Conservation (phyloP, 306 rosid genomes). For the Dalbergia oliveri region DNA sequence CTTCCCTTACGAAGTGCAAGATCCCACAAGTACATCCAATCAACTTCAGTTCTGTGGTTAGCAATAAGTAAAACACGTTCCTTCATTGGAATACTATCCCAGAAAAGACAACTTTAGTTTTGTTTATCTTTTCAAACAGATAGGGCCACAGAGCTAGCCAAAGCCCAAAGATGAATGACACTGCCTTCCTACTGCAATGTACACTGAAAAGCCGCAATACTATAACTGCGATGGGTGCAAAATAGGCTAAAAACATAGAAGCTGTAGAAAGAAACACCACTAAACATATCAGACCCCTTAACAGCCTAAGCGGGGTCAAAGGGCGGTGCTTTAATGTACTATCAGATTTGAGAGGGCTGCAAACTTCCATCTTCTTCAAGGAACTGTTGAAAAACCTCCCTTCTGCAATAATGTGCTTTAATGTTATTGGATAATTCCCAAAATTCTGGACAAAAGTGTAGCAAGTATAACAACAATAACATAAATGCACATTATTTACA, state of each 20-base stretch:
- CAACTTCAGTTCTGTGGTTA: slow-evolving; percentile 96
- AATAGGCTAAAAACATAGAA: slow-evolving; percentile 73
- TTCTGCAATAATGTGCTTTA: slow-evolving; percentile 62
- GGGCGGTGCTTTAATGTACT: slow-evolving; percentile 65
- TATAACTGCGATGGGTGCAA: slow-evolving; percentile 64
- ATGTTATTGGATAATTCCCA: slow-evolving; percentile 42
- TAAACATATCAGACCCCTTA: slow-evolving; percentile 83
- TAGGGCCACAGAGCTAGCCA: slow-evolving; percentile 95
- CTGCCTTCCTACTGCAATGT: slow-evolving; percentile 73
- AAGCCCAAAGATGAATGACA: slow-evolving; percentile 67
- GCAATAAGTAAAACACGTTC: slow-evolving; percentile 90
- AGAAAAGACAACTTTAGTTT: slow-evolving; percentile 79
- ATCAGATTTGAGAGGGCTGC: slow-evolving; percentile 55
- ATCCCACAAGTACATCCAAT: slow-evolving; percentile 99
- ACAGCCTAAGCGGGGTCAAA: slow-evolving; percentile 66
- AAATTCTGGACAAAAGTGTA: slow-evolving; percentile 25
- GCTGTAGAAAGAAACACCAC: slow-evolving; percentile 89
- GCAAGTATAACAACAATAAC: slow-evolving; percentile 25
- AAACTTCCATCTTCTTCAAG: slow-evolving; percentile 72
- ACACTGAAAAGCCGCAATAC: slow-evolving; percentile 63
- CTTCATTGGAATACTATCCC: slow-evolving; percentile 78
- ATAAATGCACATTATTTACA: slow-evolving; percentile 31
- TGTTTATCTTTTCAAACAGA: slow-evolving; percentile 83
- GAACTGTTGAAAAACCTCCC: slow-evolving; percentile 55
- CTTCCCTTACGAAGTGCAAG: slow-evolving; percentile 88